These are phyloP conservation scores for Aureobasidium sp. DNA, from an alignment of 2,329 filamentous ascomycete species.

Conservation along the genomic window DNA sequence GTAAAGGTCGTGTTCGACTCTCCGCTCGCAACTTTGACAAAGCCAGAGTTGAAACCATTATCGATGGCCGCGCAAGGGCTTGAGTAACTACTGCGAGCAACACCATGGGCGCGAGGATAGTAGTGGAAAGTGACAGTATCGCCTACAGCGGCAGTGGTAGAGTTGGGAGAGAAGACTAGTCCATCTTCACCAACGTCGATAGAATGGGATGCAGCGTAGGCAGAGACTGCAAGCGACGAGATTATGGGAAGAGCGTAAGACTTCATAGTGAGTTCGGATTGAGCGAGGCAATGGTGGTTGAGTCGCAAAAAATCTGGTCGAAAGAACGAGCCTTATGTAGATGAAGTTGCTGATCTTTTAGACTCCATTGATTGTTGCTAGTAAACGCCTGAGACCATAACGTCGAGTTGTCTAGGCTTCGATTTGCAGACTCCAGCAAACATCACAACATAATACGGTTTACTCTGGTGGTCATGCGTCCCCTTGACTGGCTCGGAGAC, in stretches of 20 bases:
- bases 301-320: too few species aligned
- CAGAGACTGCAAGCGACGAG: not conserved
- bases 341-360: too few species aligned
- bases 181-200: conserved; percentile 11
- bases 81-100: conserved; percentile 9
- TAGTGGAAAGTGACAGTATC: conserved; percentile 10
- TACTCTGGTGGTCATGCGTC: not conserved
- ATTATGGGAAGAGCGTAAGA: not conserved
- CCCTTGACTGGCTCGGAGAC: not conserved
- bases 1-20: conserved; percentile 1
- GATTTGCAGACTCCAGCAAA: not conserved
- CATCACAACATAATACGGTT: not conserved
- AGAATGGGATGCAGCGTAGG: not conserved
- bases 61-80: conserved; percentile 3
- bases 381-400: not conserved
- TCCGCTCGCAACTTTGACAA: not conserved
- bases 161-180: conserved; percentile 7
- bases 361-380: not conserved
- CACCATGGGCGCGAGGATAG: conserved; percentile 10
- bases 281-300: too few species aligned
- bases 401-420: not conserved
- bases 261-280: not conserved
- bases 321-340: too few species aligned
- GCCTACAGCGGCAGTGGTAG: conserved; percentile 7
- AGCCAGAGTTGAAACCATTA: conserved; percentile 11